Evolutionary conservation across 352 stramenopile genomes (phyloP).

Genomic region (Globisporangium middletonii): DNA sequence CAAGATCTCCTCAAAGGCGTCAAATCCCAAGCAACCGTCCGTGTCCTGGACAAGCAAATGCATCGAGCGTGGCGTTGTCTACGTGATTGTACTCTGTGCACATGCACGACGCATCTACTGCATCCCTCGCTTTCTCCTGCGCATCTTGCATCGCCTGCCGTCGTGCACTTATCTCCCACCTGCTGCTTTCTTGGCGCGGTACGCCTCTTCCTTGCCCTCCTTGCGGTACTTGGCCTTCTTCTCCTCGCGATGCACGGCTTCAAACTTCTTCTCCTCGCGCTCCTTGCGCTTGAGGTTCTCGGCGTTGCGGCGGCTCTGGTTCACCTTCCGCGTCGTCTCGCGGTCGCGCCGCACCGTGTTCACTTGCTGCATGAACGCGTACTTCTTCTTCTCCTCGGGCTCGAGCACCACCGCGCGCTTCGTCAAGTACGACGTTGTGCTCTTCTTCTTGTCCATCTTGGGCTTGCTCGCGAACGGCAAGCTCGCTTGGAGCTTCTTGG

Average conservation of each 20-base stretch:
- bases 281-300: conserved; percentile 91
- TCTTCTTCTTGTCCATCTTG: conserved; percentile 91
- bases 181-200: conserved; percentile 42
- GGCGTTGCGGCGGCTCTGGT: conserved; percentile 78
- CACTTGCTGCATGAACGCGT: conserved; percentile 96
- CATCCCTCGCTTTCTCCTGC: no score
- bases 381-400: conserved; percentile 95
- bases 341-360: conserved; percentile 98
- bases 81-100: no score
- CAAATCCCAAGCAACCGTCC: no score
- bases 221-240: conserved; percentile 87
- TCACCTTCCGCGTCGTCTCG: conserved; percentile 90
- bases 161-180: conserved; percentile 20
- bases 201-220: conserved; percentile 69
- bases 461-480: conserved; percentile 97
- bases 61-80: no score
- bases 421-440: conserved; percentile 67
- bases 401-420: conserved; percentile 94
- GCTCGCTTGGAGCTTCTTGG: conserved; percentile 95
- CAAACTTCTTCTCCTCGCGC: conserved; percentile 89
- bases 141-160: conserved; percentile 7
- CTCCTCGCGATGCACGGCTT: conserved; percentile 66
- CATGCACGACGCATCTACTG: no score
- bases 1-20: no score
- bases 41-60: no score